phyloP scores from a whole-genome alignment of 108 stramenopile species.

The Skeletonema tropicum region DNA sequence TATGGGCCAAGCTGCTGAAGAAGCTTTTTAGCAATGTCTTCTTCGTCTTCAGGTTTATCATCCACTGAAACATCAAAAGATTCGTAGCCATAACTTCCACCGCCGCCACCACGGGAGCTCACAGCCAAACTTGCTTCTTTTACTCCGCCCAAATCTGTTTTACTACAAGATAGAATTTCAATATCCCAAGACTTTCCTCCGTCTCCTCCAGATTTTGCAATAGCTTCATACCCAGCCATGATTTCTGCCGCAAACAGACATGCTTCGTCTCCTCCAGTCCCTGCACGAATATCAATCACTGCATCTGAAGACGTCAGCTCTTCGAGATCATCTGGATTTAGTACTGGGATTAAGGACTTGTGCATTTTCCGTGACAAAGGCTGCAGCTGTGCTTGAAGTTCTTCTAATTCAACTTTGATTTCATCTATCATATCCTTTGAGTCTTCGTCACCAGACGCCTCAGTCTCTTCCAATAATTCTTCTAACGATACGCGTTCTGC shows the following conservation, averaged over 20 bases:
- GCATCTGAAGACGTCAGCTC: slow-evolving; percentile 59
- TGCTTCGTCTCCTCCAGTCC: slow-evolving; percentile 97
- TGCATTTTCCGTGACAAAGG: slow-evolving; percentile 55
- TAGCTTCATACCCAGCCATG: slow-evolving; percentile 82
- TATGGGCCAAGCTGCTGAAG: slow-evolving; percentile 70
- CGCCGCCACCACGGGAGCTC: slow-evolving; percentile 41
- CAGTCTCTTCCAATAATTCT: slow-evolving; percentile 64
- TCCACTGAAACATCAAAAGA: background rate
- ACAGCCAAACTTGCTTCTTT: slow-evolving; percentile 74
- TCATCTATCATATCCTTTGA: slow-evolving; percentile 58
- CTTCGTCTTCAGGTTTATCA: slow-evolving; percentile 19
- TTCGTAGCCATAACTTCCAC: slow-evolving; percentile 14
- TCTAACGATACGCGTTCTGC: slow-evolving; percentile 56
- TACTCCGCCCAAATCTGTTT: slow-evolving; percentile 79
- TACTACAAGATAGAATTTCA: slow-evolving; percentile 64
- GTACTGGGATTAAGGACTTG: slow-evolving; percentile 63
- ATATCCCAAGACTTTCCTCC: slow-evolving; percentile 62
- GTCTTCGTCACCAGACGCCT: slow-evolving; percentile 48
- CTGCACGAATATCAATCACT: slow-evolving; percentile 96
- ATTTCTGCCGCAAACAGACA: slow-evolving; percentile 90
- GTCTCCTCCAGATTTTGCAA: slow-evolving; percentile 51
- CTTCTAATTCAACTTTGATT: slow-evolving; percentile 34
- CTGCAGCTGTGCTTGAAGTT: slow-evolving; percentile 4
- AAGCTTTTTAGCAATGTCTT: slow-evolving; percentile 32
- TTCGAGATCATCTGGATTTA: slow-evolving; percentile 71